A percentile compares a stretch with the other conserved stretches of the same genome.
These are phyloP conservation scores for Pelargonium fulgidum DNA, from an alignment of 441 rosid genomes.

Conservation along the genomic window DNA sequence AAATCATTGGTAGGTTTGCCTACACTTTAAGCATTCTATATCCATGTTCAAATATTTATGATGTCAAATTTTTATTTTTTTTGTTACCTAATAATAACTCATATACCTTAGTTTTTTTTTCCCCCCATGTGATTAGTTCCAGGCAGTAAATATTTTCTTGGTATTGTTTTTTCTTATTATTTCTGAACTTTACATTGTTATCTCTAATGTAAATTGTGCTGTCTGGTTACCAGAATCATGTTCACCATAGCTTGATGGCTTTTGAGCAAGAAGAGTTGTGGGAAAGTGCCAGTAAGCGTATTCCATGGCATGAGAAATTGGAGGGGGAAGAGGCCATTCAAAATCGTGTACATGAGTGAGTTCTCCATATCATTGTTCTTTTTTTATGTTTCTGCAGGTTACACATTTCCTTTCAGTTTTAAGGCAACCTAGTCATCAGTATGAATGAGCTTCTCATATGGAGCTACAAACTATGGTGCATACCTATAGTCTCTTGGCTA, in stretches of 20 bases:
- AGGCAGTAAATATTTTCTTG: background rate
- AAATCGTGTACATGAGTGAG: conserved; percentile 93
- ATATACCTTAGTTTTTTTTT: background rate
- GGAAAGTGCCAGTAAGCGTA: conserved; percentile 80
- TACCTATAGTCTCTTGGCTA: background rate
- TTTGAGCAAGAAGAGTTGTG: conserved; percentile 84
- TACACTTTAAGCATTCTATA: background rate
- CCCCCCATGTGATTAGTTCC: too few relatives aligned
- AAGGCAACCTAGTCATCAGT: background rate
- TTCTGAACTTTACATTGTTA: background rate
- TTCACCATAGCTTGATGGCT: conserved; percentile 78
- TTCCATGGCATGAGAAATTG: conserved; percentile 94
- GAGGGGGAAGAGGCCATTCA: conserved; percentile 93
- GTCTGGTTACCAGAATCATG: conserved; percentile 47
- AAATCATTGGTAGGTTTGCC: conserved; percentile 42
- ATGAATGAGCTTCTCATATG: conserved; percentile 1
- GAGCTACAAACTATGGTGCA: background rate
- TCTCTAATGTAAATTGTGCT: conserved; percentile 13
- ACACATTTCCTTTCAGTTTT: background rate
- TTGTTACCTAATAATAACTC: background rate
- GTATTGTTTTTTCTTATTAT: background rate
- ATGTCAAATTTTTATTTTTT: background rate
- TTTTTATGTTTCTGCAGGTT: background rate
- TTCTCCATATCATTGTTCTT: conserved; percentile 19
- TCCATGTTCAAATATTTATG: background rate